phyloP scores from a whole-genome alignment of 2,329 filamentous ascomycete genomes.

The Aspergillus latus region DNA sequence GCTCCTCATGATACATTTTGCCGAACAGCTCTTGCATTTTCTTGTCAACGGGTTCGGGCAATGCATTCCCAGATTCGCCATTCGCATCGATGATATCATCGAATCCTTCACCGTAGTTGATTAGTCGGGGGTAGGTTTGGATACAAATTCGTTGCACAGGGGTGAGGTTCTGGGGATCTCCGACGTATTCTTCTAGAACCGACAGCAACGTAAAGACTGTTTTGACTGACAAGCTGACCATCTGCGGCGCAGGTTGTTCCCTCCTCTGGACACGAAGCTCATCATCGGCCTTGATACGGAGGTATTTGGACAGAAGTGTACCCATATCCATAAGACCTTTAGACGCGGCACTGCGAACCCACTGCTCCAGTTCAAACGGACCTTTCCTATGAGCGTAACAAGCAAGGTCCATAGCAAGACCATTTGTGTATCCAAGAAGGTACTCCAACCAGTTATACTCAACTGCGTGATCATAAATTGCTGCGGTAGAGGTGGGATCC shows the following conservation, averaged over 20 bases:
- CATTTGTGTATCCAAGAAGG: constrained; percentile 73
- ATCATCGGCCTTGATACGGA: constrained; percentile 79
- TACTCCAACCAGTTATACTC: constrained; percentile 83
- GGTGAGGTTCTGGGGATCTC: constrained; percentile 68
- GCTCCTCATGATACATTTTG: constrained; percentile 92
- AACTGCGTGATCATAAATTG: constrained; percentile 76
- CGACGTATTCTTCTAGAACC: constrained; percentile 69
- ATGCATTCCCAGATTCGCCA: constrained; percentile 74
- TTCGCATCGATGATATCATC: constrained; percentile 90
- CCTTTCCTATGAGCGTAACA: constrained; percentile 79
- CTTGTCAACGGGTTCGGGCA: constrained; percentile 75
- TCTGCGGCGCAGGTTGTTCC: constrained; percentile 64
- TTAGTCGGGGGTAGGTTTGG: constrained; percentile 85
- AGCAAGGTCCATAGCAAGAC: constrained; percentile 83
- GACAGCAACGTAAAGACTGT: constrained; percentile 79
- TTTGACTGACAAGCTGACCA: constrained; percentile 76
- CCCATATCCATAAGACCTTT: constrained; percentile 68
- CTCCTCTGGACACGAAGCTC: constrained; percentile 72
- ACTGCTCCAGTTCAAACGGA: constrained; percentile 75
- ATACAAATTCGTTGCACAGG: constrained; percentile 83
- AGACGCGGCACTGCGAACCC: constrained; percentile 69
- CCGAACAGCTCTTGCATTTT: constrained; percentile 99
- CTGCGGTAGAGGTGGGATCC: constrained; percentile 65
- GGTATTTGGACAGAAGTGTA: constrained; percentile 71
- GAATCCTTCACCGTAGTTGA: constrained; percentile 92